phyloP scores from a whole-genome alignment of 2,329 filamentous ascomycete genomes.

The Teratosphaeria gauchensis region DNA sequence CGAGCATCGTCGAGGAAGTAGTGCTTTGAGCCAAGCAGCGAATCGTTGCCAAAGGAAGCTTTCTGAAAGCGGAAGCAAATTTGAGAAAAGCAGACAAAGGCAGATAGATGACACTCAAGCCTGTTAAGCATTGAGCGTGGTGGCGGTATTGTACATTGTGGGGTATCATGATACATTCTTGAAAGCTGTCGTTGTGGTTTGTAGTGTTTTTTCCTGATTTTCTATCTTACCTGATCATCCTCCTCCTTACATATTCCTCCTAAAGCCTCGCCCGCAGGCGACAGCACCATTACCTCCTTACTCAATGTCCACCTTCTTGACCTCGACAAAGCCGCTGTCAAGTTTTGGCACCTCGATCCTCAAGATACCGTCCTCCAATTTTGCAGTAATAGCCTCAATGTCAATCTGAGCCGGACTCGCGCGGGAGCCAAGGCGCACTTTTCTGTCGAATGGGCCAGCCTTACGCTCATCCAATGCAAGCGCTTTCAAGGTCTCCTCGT shows the following conservation, averaged over 20 bases:
- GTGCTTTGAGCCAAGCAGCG: not conserved
- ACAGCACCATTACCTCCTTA: not conserved
- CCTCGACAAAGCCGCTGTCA: slow-evolving; percentile 51
- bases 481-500: slow-evolving; percentile 58
- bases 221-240: not conserved
- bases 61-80: not conserved
- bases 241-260: not conserved
- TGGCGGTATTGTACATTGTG: not conserved
- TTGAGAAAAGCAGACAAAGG: not conserved
- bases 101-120: not conserved
- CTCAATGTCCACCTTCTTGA: slow-evolving; percentile 42
- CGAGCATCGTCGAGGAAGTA: not conserved
- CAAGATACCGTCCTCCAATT: slow-evolving; percentile 69
- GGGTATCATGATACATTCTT: not conserved
- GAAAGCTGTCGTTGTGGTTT: not conserved
- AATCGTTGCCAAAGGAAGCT: not conserved
- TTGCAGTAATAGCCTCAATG: slow-evolving; percentile 58
- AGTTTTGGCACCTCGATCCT: slow-evolving; percentile 68
- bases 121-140: not conserved
- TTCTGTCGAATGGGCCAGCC: slow-evolving; percentile 65
- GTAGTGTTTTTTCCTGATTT: not conserved
- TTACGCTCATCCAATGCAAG: slow-evolving; percentile 57
- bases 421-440: slow-evolving; percentile 49
- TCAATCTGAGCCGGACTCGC: slow-evolving; percentile 54
- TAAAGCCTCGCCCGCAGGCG: not conserved